Base-by-base conservation (phyloP, 768 basidiomycete genomes). In the Calocera cornea region DNA sequence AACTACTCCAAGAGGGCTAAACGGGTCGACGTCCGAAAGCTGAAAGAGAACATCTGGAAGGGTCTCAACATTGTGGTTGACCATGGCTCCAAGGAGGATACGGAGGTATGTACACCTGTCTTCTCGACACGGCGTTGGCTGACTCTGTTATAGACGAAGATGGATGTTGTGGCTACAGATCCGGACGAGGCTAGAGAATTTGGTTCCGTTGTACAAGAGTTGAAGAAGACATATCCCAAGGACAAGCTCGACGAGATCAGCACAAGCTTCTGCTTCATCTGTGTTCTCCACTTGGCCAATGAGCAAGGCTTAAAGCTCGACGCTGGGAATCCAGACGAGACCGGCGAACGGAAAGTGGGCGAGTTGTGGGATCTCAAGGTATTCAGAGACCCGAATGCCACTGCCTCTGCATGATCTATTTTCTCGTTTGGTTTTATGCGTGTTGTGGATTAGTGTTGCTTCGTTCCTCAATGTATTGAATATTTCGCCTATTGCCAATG, bases 201-300 rank as follows among this genome's bases (percentile, higher is more conserved):
- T 75, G 84, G 84, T 67, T 83, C 85, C 66, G 94, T 98, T 70
- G 90, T 98, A 71, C 82, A 86, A 1, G 86, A 86, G 19, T 82
- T 99, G 36, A 86, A 90, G 71, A 82, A 79, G 65, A 85, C 88
- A 5, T 98, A 98, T 76, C 93, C 95, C 0, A 79, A 79, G 68
- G 95, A 97, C 47, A 97, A 95, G 80, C 90, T 98, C 88, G 89
- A 89, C 41, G 97, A 99, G 70, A 97, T 98, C 74, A 97, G 94
- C 75, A 98, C 97, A 17, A 95, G 92, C 70, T 98, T 95, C 86
- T 98, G 95, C 76, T 99, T 98, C 80, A 99, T 98, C 75, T 98
- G 97, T 74, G 80, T 98, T 29, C 79, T 99, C 19, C 97, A 98
- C 79, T 78, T 98, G 49, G 95, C 95, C 19, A 98, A 99, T 75